A percentile compares a stretch with the other conserved stretches of the same genome.
Conservation (phyloP, 805 yeast species). For the Groenewaldozyma tartarivorans region DNA sequence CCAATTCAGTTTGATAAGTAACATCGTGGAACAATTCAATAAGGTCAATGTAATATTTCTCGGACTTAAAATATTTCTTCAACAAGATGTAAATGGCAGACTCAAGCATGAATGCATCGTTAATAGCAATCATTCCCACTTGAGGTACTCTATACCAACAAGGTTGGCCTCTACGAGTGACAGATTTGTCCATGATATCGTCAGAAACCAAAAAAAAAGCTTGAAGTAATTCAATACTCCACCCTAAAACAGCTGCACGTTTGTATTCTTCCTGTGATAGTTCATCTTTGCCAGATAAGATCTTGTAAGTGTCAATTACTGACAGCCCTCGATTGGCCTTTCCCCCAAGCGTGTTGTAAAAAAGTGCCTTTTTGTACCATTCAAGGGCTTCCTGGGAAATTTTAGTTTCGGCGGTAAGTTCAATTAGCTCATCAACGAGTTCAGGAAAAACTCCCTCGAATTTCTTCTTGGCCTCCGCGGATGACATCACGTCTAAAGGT, state of each 20-base stretch:
- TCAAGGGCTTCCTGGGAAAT: slow-evolving; percentile 78
- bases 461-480: slow-evolving; percentile 15
- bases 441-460: slow-evolving; percentile 56
- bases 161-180: slow-evolving; percentile 97
- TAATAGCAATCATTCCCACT: slow-evolving; percentile 90
- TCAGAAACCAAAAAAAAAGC: slow-evolving; percentile 96
- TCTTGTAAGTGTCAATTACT: slow-evolving; percentile 83
- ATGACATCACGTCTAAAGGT: slow-evolving; percentile 9
- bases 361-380: slow-evolving; percentile 65
- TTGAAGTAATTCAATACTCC: slow-evolving; percentile 91
- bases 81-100: slow-evolving; percentile 83
- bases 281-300: slow-evolving; percentile 60
- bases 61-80: slow-evolving; percentile 79
- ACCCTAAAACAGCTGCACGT: slow-evolving; percentile 81
- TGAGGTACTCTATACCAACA: slow-evolving; percentile 83
- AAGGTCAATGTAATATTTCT: slow-evolving; percentile 77
- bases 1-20: slow-evolving; percentile 95
- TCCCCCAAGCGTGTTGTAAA: slow-evolving; percentile 93
- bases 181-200: slow-evolving; percentile 95
- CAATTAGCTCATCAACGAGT: slow-evolving; percentile 65
- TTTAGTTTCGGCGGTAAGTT: slow-evolving; percentile 53
- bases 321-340: slow-evolving; percentile 93
- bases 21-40: slow-evolving; percentile 94
- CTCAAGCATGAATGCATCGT: slow-evolving; percentile 94
- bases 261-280: slow-evolving; percentile 62